A percentile compares a stretch with the other conserved stretches of the same genome.
phyloP scores from a whole-genome alignment of 805 yeast genomes.

The Starmerella vitae region DNA sequence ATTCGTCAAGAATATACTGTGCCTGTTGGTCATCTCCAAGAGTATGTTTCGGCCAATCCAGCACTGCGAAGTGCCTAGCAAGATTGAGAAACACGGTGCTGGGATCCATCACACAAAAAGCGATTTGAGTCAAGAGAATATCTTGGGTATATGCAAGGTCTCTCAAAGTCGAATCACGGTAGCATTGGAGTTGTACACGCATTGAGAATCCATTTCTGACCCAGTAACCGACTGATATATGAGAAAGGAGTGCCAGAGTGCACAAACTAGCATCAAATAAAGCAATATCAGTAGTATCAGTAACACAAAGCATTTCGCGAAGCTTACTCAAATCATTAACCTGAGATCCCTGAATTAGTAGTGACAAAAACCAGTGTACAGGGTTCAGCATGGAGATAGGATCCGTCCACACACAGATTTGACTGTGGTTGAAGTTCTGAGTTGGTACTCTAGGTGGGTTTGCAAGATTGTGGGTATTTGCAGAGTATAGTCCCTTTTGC shows the following conservation, averaged over 20 bases:
- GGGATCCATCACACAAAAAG: constrained; percentile 44
- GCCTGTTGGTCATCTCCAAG: constrained; percentile 27
- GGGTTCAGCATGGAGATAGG: constrained; percentile 68
- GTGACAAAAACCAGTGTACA: constrained; percentile 55
- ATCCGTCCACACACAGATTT: constrained; percentile 34
- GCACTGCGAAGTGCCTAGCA: constrained; percentile 56
- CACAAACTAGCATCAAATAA: constrained; percentile 65
- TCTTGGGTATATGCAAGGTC: constrained; percentile 77
- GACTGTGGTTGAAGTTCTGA: constrained; percentile 21
- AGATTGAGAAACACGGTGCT: constrained; percentile 43
- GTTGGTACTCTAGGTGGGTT: background rate
- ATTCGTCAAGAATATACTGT: constrained; percentile 66
- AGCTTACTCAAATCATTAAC: constrained; percentile 20
- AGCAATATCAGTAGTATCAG: constrained; percentile 16
- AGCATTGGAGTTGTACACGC: constrained; percentile 63
- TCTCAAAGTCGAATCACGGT: constrained; percentile 61
- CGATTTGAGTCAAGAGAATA: constrained; percentile 51
- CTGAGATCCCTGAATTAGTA: constrained; percentile 46
- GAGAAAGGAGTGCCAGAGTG: constrained; percentile 63
- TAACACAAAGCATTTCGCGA: constrained; percentile 15
- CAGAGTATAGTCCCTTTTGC: background rate
- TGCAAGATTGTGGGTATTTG: background rate
- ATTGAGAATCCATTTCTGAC: constrained; percentile 83
- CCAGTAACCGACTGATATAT: constrained; percentile 83
- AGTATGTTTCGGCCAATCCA: constrained; percentile 40